Percentiles rank a stretch among this genome's conserved stretches.
These are phyloP conservation scores for Metschnikowia drakensbergensis DNA, from an alignment of 805 yeast species.

Conservation along the genomic window DNA sequence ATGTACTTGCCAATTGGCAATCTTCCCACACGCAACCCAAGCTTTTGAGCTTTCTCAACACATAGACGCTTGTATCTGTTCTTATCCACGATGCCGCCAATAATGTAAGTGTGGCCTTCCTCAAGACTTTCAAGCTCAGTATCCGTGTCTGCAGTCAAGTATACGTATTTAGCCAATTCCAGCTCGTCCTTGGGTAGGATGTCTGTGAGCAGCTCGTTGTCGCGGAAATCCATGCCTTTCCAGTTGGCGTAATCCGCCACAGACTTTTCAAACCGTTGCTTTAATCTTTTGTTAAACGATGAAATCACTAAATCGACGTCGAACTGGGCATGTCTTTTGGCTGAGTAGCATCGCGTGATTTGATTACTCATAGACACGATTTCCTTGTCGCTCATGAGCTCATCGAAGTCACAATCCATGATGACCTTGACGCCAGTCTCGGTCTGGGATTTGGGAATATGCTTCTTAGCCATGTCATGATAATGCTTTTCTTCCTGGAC, in stretches of 20 bases:
- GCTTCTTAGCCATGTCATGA: constrained; percentile 24
- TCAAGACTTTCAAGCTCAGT: constrained; percentile 60
- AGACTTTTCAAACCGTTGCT: constrained; percentile 62
- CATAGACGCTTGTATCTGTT: constrained; percentile 83
- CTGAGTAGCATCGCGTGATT: constrained; percentile 76
- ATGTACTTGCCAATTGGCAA: constrained; percentile 87
- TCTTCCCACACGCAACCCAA: constrained; percentile 69
- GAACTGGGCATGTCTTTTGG: constrained; percentile 58
- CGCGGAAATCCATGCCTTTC: constrained; percentile 56
- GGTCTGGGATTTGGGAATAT: constrained; percentile 43
- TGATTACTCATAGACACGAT: constrained; percentile 72
- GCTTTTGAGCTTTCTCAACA: constrained; percentile 68
- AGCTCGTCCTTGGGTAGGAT: constrained; percentile 25
- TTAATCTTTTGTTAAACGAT: constrained; percentile 62
- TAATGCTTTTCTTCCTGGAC: constrained; percentile 16
- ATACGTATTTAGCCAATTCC: constrained; percentile 47
- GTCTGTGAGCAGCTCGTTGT: constrained; percentile 30
- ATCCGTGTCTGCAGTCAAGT: constrained; percentile 85
- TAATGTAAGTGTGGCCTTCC: constrained; percentile 70
- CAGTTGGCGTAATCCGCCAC: constrained; percentile 60
- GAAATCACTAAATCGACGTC: constrained; percentile 59
- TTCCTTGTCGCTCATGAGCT: constrained; percentile 74
- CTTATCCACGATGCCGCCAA: constrained; percentile 96
- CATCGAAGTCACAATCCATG: constrained; percentile 91
- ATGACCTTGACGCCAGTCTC: constrained; percentile 52